phyloP scores from a whole-genome alignment of 2,329 filamentous ascomycete genomes.

The Metarhizium anisopliae region DNA sequence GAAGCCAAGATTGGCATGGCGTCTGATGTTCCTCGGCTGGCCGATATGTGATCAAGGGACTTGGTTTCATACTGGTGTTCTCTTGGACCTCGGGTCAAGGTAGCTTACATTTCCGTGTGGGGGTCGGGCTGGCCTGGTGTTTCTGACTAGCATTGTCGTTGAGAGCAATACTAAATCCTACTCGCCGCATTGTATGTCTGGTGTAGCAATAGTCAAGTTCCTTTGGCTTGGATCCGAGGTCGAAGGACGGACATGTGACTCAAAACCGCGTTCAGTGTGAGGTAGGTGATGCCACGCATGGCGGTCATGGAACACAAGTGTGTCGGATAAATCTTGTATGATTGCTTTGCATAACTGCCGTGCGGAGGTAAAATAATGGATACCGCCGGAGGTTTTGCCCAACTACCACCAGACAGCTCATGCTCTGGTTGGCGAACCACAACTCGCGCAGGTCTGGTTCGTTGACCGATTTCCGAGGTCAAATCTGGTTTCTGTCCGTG shows the following conservation, averaged over 20 bases:
- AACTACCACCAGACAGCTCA: neutral
- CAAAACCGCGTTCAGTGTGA: neutral
- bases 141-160: too few species aligned
- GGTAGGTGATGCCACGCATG: neutral
- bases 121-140: too few species aligned
- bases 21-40: too few species aligned
- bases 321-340: neutral
- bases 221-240: neutral
- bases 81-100: too few species aligned
- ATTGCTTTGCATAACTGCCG: neutral
- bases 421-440: neutral
- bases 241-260: neutral
- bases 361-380: neutral
- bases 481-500: neutral
- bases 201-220: neutral
- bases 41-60: too few species aligned
- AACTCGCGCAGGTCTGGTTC: neutral
- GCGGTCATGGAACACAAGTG: neutral
- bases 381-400: neutral
- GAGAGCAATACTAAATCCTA: neutral
- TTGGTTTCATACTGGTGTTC: too few species aligned
- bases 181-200: neutral
- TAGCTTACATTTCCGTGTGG: too few species aligned
- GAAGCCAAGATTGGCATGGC: too few species aligned
- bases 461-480: neutral